Evolutionary conservation across 192 early-diverging fungal genomes (phyloP), one percentile per base, ranked within the genome.

Genomic region (Podila minutissima): DNA sequence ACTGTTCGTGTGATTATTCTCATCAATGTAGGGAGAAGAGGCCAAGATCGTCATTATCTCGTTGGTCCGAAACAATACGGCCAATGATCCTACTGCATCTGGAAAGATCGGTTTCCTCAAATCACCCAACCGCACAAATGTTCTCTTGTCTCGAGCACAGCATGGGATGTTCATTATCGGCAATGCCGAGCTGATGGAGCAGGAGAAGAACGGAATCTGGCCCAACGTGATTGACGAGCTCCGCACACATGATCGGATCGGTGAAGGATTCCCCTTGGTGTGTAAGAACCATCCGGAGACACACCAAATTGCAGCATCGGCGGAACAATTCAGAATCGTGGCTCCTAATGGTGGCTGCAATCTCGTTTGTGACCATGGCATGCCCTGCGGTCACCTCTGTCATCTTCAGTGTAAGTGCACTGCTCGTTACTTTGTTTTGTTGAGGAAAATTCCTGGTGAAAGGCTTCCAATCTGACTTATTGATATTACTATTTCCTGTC

Each of bases 151-250:
- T 15, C 75, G 90, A 49, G 90, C 90, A 2, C 62, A 85, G 38
- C 89, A 91, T 69, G 90, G 90, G 4, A 86, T 90, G 86, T 91
- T 76, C 32, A 64, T 91, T 13, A 53, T 91, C 22, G 90, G 90
- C 1, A 85, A 89, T 35, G 67, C 85, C 0, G 48, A 53, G 0
- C 64, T 89, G 1, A 82, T 89, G 67, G 51, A 50, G 15, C 28
- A 57, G 1, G 32, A 64, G 29, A 72, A 74, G 46, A 51, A 72
- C 26, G 68, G 66, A 24, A 74, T 86, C 11, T 89, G 88, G 88
- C 66, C 66, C 48, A 57, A 24, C 2, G 83, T 89, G 1, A 75
- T 89, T 8, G 24, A 75, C 0, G 71, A 84, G 15, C 62, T 88
- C 9, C 51, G 69, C 2, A 24, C 59, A 1, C 32, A 82, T 35